Conservation (phyloP, 345 rosid species). For the Boechera divaricarpa region DNA sequence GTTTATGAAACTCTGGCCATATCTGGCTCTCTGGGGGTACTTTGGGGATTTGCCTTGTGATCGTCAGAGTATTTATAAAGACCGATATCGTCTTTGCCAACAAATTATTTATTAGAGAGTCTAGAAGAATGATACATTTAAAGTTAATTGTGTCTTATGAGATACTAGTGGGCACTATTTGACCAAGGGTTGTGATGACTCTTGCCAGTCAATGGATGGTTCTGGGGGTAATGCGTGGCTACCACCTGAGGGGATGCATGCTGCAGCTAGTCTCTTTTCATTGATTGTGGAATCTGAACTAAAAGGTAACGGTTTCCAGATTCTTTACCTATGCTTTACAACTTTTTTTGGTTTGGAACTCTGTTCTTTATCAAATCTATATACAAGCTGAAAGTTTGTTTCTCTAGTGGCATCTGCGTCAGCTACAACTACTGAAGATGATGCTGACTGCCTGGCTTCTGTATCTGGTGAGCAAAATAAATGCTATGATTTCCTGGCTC, state of each 20-base stretch:
- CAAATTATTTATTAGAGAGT: constrained; percentile 31
- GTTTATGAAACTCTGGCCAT: constrained; percentile 36
- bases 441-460: constrained; percentile 75
- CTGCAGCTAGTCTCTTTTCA: constrained; percentile 80
- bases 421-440: constrained; percentile 69
- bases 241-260: constrained; percentile 87
- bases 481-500: constrained; percentile 21
- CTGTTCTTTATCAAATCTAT: constrained; percentile 21
- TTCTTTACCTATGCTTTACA: constrained; percentile 21
- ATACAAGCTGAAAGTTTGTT: constrained; percentile 31
- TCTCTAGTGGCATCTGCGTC: constrained; percentile 68
- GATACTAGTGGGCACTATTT: constrained; percentile 33
- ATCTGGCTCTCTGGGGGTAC: constrained; percentile 22
- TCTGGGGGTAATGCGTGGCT: constrained; percentile 61
- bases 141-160: constrained; percentile 24
- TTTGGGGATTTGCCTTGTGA: constrained; percentile 21
- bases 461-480: constrained; percentile 67
- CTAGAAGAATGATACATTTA: constrained; percentile 22
- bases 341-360: constrained; percentile 29
- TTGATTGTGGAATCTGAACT: constrained; percentile 84
- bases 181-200: constrained; percentile 42
- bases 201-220: constrained; percentile 67
- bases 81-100: constrained; percentile 19
- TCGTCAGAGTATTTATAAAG: constrained; percentile 10
- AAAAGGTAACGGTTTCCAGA: constrained; percentile 57